Percentiles rank a stretch among this genome's conserved stretches.
These are phyloP conservation scores for Cytospora mali DNA, from an alignment of 2,329 filamentous ascomycete species.

Conservation along the genomic window DNA sequence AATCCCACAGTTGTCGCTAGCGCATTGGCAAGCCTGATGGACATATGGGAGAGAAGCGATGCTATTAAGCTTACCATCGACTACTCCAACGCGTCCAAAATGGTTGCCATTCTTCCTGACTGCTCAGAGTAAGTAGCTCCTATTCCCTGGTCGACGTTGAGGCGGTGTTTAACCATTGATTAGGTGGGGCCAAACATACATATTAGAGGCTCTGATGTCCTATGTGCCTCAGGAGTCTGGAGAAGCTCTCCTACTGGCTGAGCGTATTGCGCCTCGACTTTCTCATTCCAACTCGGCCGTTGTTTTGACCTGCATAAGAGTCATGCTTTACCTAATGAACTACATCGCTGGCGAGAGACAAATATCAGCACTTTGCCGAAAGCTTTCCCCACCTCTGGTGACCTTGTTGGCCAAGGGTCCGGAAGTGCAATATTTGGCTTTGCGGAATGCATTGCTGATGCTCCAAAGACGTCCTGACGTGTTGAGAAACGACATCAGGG, in stretches of 20 bases:
- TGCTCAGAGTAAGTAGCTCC: constrained; percentile 80
- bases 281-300: constrained; percentile 98
- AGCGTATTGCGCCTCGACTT: constrained; percentile 90
- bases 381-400: constrained; percentile 91
- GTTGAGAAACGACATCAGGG: constrained; percentile 91
- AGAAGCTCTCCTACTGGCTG: constrained; percentile 86
- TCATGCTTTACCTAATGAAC: constrained; percentile 97
- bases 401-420: constrained; percentile 94
- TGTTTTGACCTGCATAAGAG: constrained; percentile 92
- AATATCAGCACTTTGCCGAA: constrained; percentile 82
- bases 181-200: constrained; percentile 98
- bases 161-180: constrained; percentile 2
- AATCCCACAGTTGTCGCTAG: constrained; percentile 98
- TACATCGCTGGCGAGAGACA: constrained; percentile 94
- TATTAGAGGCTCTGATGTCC: constrained; percentile 95
- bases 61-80: constrained; percentile 98
- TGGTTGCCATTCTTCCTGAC: constrained; percentile 93
- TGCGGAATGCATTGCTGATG: constrained; percentile 92
- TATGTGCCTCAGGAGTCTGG: constrained; percentile 91
- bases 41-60: constrained; percentile 98
- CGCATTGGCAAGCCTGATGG: constrained; percentile 86
- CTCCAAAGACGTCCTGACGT: constrained; percentile 92
- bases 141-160: background rate
- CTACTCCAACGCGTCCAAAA: constrained; percentile 95
- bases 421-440: constrained; percentile 95